Evolutionary conservation across 495 filamentous ascomycete genomes (phyloP).

Genomic region (Acidomyces sp.): DNA sequence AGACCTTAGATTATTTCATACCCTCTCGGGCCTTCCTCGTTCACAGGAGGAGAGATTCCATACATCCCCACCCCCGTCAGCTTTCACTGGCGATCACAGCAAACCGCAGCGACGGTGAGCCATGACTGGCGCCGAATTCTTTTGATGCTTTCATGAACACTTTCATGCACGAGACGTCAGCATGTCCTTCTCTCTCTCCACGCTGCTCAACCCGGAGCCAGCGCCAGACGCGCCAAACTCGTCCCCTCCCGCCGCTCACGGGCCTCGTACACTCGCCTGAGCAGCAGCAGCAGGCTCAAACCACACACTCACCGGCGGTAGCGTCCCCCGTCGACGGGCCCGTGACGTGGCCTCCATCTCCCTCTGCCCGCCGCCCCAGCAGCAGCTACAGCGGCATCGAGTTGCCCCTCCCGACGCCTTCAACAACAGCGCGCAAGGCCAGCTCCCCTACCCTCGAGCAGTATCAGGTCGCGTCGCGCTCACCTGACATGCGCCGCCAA

Average conservation of each 20-base stretch:
- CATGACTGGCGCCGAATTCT: not conserved
- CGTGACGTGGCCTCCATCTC: too few species aligned
- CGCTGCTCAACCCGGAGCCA: slow-evolving; percentile 22
- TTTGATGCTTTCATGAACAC: not conserved
- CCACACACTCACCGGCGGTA: too few species aligned
- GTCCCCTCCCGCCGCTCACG: slow-evolving; percentile 4
- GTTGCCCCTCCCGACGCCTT: slow-evolving; percentile 23
- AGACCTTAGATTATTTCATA: too few species aligned
- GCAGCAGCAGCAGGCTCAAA: slow-evolving; percentile 2
- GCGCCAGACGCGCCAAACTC: too few species aligned
- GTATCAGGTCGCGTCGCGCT: slow-evolving; percentile 28
- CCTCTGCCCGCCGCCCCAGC: slow-evolving; percentile 14
- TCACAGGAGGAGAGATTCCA: too few species aligned
- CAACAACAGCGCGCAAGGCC: slow-evolving; percentile 10
- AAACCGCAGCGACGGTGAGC: not conserved
- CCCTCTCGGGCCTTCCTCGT: too few species aligned
- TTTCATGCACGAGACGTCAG: slow-evolving; percentile 4
- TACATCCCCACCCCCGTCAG: too few species aligned
- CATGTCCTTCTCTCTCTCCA: slow-evolving; percentile 22
- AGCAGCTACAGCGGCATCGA: slow-evolving; percentile 23
- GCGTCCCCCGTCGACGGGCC: slow-evolving; percentile 20
- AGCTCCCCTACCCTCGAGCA: slow-evolving; percentile 29
- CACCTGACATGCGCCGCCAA: slow-evolving; percentile 25
- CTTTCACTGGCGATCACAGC: too few species aligned
- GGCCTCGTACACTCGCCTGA: slow-evolving; percentile 10